Evolutionary conservation across 805 yeast species (phyloP), one percentile per base, ranked within the genome.

Genomic region (Hanseniaspora valbyensis): DNA sequence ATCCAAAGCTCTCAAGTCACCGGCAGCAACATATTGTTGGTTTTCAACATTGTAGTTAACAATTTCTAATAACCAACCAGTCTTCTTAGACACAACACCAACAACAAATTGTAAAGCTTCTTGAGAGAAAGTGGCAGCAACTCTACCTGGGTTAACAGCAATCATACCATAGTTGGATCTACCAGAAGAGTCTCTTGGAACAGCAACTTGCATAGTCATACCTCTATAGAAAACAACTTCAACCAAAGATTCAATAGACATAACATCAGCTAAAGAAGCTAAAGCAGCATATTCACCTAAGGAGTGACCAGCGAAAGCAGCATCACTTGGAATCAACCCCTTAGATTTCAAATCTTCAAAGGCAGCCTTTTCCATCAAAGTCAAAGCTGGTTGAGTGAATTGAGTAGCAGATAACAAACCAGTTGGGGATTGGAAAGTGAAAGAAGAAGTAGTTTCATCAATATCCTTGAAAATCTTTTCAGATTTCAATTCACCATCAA

Each of bases 131-230:
- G 95, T 84, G 51, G 83, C 71, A 52, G 84, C 78, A 55, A 92
- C 83, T 70, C 99, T 81, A 55, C 94, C 77, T 62, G 99, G 99
- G 73, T 94, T 92, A 53, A 90, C 89, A 49, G 99, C 99, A 73
- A 87, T 78, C 99, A 92, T 92, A 75, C 97, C 97, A 64, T 92
- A 92, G 75, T 92, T 92, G 53, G 98, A 92, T 72, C 97, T 83
- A 44, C 99, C 99, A 46, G 70, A 66, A 51, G 80, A 77, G 69
- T 92, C 99, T 73, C 99, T 83, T 66, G 97, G 97, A 58, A 92
- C 99, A 43, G 98, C 98, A 57, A 92, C 98, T 74, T 92, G 98
- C 99, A 92, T 92, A 44, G 99, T 94, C 97, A 92, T 92, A 77
- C 99, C 99, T 75, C 99, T 83, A 78, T 92, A 94, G 77, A 92